Conservation (phyloP, 108 stramenopile species). For the Parmales sp. region DNA sequence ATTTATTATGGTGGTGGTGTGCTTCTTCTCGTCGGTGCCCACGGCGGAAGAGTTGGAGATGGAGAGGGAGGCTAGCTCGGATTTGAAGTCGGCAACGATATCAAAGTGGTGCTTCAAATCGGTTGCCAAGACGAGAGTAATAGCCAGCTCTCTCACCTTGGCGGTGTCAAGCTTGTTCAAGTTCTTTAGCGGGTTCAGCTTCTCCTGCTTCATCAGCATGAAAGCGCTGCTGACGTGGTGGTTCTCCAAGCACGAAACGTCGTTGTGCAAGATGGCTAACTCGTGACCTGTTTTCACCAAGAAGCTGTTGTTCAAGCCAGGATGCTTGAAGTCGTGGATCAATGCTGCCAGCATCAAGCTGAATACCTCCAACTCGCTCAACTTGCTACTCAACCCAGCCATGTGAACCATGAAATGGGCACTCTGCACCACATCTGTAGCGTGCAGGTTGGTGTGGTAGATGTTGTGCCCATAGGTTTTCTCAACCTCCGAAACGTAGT, state of each 20-base stretch:
- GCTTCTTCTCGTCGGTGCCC: not conserved
- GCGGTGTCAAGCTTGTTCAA: not conserved
- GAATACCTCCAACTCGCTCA: slow-evolving; percentile 20
- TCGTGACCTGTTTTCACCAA: slow-evolving; percentile 29
- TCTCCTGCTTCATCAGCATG: slow-evolving; percentile 23
- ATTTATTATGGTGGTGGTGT: no score
- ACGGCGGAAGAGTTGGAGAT: no score
- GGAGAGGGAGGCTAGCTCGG: not conserved
- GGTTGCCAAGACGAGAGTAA: slow-evolving; percentile 34
- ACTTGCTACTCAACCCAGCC: not conserved
- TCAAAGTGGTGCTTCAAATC: slow-evolving; percentile 34
- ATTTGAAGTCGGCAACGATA: slow-evolving; percentile 17
- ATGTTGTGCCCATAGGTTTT: not conserved
- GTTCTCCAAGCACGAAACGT: slow-evolving; percentile 38
- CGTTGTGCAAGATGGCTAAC: slow-evolving; percentile 40
- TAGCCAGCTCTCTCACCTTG: slow-evolving; percentile 19
- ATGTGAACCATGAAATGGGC: slow-evolving; percentile 25
- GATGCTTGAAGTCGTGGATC: slow-evolving; percentile 52
- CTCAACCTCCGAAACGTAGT: not conserved
- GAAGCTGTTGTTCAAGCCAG: slow-evolving; percentile 46
- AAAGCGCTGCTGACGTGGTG: slow-evolving; percentile 40
- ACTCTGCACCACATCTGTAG: slow-evolving; percentile 39
- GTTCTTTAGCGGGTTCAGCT: slow-evolving; percentile 17
- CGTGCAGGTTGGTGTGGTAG: slow-evolving; percentile 41
- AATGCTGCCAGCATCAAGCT: slow-evolving; percentile 36